Conservation (phyloP, 768 basidiomycete genomes). For the Ramaria sp. region DNA sequence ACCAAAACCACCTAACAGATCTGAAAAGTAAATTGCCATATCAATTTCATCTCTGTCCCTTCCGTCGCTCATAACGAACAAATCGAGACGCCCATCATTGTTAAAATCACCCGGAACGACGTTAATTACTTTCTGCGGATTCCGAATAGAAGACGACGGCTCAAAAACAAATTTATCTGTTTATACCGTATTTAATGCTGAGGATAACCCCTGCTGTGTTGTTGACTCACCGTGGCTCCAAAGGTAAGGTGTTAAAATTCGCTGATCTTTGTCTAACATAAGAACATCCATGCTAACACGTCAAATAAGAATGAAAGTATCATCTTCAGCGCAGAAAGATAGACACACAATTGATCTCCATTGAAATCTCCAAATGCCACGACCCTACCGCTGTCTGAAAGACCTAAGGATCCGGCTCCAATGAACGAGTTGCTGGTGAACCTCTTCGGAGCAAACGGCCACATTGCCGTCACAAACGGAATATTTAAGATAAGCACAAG, state of each 20-base stretch:
- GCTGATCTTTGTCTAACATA: slow-evolving; percentile 63
- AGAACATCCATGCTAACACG: slow-evolving; percentile 67
- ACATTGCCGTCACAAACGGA: slow-evolving; percentile 22
- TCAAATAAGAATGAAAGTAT: not conserved
- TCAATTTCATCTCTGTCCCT: slow-evolving; percentile 39
- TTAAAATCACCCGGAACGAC: slow-evolving; percentile 92
- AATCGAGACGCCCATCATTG: slow-evolving; percentile 81
- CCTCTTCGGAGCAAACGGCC: slow-evolving; percentile 85
- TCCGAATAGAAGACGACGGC: slow-evolving; percentile 39
- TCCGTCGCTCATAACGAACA: slow-evolving; percentile 75
- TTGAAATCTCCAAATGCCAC: slow-evolving; percentile 93
- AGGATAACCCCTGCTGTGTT: slow-evolving; percentile 4
- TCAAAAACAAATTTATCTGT: slow-evolving; percentile 50
- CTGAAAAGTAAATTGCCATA: slow-evolving; percentile 61
- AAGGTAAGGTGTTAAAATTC: slow-evolving; percentile 60
- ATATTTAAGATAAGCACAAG: not conserved
- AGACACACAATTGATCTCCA: slow-evolving; percentile 84
- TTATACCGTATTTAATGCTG: slow-evolving; percentile 1
- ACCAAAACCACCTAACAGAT: slow-evolving; percentile 58
- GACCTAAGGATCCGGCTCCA: slow-evolving; percentile 68
- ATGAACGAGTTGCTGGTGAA: slow-evolving; percentile 76
- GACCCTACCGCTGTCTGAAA: slow-evolving; percentile 60
- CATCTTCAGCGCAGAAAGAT: not conserved
- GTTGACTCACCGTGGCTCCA: slow-evolving; percentile 66
- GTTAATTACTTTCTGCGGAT: slow-evolving; percentile 54